Evolutionary conservation across 208 protist species (phyloP).

Genomic region (Trypanosoma brucei): DNA sequence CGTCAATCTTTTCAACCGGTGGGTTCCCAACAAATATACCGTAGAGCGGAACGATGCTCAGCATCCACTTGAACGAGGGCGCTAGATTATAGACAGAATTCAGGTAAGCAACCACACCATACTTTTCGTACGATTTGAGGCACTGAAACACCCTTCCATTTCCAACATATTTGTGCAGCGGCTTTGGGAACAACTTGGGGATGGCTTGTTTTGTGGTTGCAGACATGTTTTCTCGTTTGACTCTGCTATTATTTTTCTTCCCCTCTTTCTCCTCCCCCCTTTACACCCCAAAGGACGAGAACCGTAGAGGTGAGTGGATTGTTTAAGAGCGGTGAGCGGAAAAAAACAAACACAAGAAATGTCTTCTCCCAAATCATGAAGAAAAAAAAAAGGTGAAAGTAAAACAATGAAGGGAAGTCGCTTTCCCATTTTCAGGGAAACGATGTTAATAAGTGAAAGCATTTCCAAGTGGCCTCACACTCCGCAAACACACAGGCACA

Average conservation of each 20-base stretch:
- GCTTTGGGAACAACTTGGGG: slow-evolving; percentile 71
- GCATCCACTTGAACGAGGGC: slow-evolving; percentile 85
- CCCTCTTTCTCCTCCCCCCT: background rate
- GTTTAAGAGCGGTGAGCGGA: no score
- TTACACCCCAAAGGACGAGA: background rate
- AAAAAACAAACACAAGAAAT: no score
- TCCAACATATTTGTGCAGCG: slow-evolving; percentile 74
- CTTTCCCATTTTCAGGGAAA: no score
- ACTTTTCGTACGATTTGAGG: slow-evolving; percentile 73
- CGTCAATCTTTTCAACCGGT: slow-evolving; percentile 82
- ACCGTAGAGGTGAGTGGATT: no score
- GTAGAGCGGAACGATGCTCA: slow-evolving; percentile 83
- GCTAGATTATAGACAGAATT: slow-evolving; percentile 86
- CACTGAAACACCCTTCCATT: slow-evolving; percentile 66
- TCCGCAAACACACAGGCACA: no score
- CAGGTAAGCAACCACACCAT: slow-evolving; percentile 58
- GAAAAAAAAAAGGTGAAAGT: no score
- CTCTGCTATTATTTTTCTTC: slow-evolving; percentile 4
- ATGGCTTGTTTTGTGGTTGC: slow-evolving; percentile 50
- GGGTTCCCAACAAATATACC: slow-evolving; percentile 76
- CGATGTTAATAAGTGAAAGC: no score
- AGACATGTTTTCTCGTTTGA: slow-evolving; percentile 31
- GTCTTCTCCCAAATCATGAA: no score
- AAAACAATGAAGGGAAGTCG: no score
- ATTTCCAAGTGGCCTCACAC: no score